phyloP scores from a whole-genome alignment of 2,329 filamentous ascomycete species.

The Colletotrichum chlorophyti region DNA sequence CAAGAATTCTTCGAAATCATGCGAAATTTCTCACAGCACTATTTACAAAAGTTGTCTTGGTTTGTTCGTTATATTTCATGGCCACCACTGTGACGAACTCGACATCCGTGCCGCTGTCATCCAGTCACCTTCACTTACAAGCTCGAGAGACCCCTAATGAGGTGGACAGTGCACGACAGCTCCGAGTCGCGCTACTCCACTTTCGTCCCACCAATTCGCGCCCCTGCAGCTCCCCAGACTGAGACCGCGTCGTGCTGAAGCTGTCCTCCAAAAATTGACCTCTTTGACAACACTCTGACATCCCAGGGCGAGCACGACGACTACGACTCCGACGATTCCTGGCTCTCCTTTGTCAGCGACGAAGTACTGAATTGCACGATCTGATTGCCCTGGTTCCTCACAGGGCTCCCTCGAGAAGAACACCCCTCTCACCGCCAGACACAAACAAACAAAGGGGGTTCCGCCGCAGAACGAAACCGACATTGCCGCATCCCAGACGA shows the following conservation, averaged over 20 bases:
- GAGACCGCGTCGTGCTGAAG: constrained; percentile 31
- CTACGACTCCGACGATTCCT: constrained; percentile 14
- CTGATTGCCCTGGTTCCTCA: neutral
- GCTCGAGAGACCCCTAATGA: constrained; percentile 9
- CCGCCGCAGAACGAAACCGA: constrained; percentile 19
- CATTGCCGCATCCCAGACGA: neutral
- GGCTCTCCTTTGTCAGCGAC: neutral
- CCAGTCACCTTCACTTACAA: constrained; percentile 22
- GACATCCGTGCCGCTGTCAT: too few species aligned
- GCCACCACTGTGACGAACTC: too few species aligned
- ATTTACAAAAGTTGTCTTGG: too few species aligned
- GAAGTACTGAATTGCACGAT: too few species aligned
- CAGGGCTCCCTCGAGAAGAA: neutral
- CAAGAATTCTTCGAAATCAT: too few species aligned
- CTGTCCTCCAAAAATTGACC: constrained; percentile 28
- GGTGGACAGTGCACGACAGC: constrained; percentile 21
- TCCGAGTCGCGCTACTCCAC: constrained; percentile 22
- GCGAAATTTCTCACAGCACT: too few species aligned
- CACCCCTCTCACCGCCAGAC: constrained; percentile 20
- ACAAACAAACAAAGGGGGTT: constrained; percentile 26
- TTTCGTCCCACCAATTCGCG: constrained; percentile 26
- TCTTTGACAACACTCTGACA: constrained; percentile 13
- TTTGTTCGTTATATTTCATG: too few species aligned
- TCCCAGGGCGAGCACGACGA: constrained; percentile 11
- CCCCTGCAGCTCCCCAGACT: constrained; percentile 31